phyloP scores from a whole-genome alignment of 225 moss, liverwort and hornwort species.

The Takakia lepidozioides region DNA sequence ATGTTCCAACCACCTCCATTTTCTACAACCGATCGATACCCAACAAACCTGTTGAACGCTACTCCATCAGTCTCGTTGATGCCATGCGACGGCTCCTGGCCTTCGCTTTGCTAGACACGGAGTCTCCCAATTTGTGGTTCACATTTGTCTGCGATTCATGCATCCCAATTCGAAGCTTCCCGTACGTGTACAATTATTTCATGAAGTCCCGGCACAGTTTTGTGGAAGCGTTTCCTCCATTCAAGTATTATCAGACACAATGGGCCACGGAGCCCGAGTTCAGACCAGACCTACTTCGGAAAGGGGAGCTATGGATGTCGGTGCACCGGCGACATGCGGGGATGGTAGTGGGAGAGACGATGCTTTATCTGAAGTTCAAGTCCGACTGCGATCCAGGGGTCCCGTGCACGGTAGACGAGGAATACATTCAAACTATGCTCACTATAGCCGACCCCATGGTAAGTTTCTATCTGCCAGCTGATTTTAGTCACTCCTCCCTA shows the following conservation, averaged over 20 bases:
- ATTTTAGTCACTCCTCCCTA: too few species aligned
- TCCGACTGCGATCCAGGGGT: constrained; percentile 30
- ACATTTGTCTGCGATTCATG: constrained; percentile 34
- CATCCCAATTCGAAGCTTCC: constrained; percentile 29
- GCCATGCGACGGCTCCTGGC: constrained; percentile 23
- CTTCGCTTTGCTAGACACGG: constrained; percentile 24
- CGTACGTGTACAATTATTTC: constrained; percentile 18
- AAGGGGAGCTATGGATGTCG: constrained; percentile 41
- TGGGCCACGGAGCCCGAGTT: constrained; percentile 23
- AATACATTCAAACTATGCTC: constrained; percentile 30
- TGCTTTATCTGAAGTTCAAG: constrained; percentile 39
- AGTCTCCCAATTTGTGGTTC: constrained; percentile 31
- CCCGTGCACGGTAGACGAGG: constrained; percentile 35
- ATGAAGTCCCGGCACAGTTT: constrained; percentile 39
- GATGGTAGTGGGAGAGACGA: constrained; percentile 37
- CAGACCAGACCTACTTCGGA: constrained; percentile 10
- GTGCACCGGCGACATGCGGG: constrained; percentile 46
- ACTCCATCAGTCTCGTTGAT: constrained; percentile 29
- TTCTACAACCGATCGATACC: constrained; percentile 10
- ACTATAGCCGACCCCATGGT: constrained; percentile 23
- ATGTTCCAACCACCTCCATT: constrained; percentile 9
- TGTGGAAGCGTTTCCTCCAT: constrained; percentile 25
- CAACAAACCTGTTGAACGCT: constrained; percentile 9
- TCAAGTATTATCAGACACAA: constrained; percentile 10
- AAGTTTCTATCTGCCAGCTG: too few species aligned